These are phyloP conservation scores for Candida pseudoviswanathii DNA, from an alignment of 1,139 yeast species.

Conservation along the genomic window DNA sequence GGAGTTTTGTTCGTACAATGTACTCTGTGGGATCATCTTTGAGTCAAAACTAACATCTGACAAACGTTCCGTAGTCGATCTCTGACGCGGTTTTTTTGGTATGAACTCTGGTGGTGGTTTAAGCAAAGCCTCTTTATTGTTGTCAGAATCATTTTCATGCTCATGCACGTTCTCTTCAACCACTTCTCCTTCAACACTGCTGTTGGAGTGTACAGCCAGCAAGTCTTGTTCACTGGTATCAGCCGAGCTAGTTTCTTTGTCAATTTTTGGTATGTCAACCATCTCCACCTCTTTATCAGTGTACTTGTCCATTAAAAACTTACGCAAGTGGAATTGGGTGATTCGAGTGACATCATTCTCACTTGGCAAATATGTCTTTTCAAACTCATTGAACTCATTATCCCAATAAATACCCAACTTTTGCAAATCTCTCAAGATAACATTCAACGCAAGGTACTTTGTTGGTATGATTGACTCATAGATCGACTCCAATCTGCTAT, in stretches of 20 bases:
- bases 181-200: background rate
- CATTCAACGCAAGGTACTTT: constrained; percentile 70
- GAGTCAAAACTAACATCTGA: constrained; percentile 15
- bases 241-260: background rate
- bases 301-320: constrained; percentile 61
- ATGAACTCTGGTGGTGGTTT: constrained; percentile 7
- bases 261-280: constrained; percentile 6
- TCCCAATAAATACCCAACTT: constrained; percentile 90
- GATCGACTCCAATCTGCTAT: constrained; percentile 49
- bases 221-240: background rate
- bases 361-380: constrained; percentile 75
- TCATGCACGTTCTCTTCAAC: background rate
- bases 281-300: constrained; percentile 26
- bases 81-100: constrained; percentile 10
- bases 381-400: constrained; percentile 80
- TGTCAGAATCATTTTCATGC: background rate
- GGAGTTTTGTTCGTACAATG: constrained; percentile 16
- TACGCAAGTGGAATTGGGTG: constrained; percentile 84
- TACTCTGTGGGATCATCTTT: constrained; percentile 15
- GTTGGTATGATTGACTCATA: constrained; percentile 62
- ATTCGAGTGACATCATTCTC: constrained; percentile 92
- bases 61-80: background rate
- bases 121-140: background rate
- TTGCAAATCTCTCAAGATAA: constrained; percentile 70
- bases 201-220: background rate